Base-by-base conservation (phyloP, 495 filamentous ascomycete genomes). In the Choiromyces venosus region DNA sequence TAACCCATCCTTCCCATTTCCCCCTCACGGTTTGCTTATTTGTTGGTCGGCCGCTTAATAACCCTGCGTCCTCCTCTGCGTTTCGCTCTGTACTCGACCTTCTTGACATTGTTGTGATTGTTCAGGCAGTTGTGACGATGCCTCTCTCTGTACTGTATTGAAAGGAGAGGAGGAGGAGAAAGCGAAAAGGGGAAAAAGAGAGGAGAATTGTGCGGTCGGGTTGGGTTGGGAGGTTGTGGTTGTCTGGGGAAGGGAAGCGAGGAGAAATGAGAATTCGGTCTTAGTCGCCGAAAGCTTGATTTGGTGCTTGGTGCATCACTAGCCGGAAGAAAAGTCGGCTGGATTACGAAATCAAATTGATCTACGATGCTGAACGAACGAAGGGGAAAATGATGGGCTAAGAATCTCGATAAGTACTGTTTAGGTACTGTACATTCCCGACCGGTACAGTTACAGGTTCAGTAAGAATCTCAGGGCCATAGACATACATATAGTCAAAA, bases 1-100 rank as follows among this genome's bases (percentile, higher is more conserved):
- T 87, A 68, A 86, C 83, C 90, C 90, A 92, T 74, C 85, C 87
- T 85, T 73, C 82, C 81, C 71, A 84, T 81, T 69, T 73, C 71
- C 37, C 75, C 72, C 80, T 79, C 78, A 67, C 68, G 71, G 67
- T 68, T 21, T 78, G 65, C 37, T 83, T 84, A 68, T 70, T 80
- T 29, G 82, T 85, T 1, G 82, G 86, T 70, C 86, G 81, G 33
- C 89, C 89, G 8, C 88, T 90, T 37, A 92, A 82, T 35, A 92
- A 83, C 56, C 89, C 87, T 72, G 90, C 88, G 80, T 91, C 89
- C 81, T 91, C 89, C 70, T 88, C 86, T 21, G 82, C 83, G 71
- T 29, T 61, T 29, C 4, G 29, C 10, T 61, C 52, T 14, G 52
- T 61, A 9, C 52, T 61, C 12, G n/a, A 72, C 74, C 66, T 77